Percentiles rank a stretch among this genome's conserved stretches.
phyloP scores from a whole-genome alignment of 2,329 filamentous ascomycete genomes.

The Beauveria medogensis region DNA sequence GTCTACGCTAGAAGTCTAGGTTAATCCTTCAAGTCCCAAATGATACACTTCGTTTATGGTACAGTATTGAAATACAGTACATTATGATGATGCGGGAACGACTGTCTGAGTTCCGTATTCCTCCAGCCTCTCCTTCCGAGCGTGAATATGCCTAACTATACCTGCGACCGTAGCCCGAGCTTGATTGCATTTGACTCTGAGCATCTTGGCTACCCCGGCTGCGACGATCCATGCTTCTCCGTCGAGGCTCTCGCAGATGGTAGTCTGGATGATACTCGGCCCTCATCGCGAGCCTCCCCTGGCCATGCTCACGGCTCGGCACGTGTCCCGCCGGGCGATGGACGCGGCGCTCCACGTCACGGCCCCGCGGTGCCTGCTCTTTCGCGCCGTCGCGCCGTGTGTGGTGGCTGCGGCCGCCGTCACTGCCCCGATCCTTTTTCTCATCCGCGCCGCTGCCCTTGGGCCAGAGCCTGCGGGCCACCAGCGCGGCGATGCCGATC shows the following conservation, averaged over 20 bases:
- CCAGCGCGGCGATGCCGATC: slow-evolving; percentile 26
- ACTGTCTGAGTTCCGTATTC: slow-evolving; percentile 1
- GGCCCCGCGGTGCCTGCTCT: neutral
- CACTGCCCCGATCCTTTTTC: neutral
- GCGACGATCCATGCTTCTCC: neutral
- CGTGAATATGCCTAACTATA: neutral
- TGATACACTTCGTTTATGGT: neutral
- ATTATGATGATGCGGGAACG: neutral
- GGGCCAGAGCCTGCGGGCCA: slow-evolving; percentile 29
- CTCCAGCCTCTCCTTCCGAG: neutral
- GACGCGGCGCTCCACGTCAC: neutral
- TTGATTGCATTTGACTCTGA: neutral
- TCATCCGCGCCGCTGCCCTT: slow-evolving; percentile 15
- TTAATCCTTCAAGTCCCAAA: neutral
- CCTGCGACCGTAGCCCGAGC: neutral
- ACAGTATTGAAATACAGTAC: neutral
- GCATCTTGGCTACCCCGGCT: neutral
- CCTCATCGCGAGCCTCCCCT: neutral
- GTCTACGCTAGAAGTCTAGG: neutral
- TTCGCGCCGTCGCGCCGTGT: neutral
- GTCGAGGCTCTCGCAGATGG: neutral
- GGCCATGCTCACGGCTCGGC: neutral
- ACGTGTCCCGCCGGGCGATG: neutral
- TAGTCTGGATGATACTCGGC: neutral
- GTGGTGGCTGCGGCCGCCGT: neutral